phyloP scores from a whole-genome alignment of 352 stramenopile genomes.

The Globisporangium spinosum region DNA sequence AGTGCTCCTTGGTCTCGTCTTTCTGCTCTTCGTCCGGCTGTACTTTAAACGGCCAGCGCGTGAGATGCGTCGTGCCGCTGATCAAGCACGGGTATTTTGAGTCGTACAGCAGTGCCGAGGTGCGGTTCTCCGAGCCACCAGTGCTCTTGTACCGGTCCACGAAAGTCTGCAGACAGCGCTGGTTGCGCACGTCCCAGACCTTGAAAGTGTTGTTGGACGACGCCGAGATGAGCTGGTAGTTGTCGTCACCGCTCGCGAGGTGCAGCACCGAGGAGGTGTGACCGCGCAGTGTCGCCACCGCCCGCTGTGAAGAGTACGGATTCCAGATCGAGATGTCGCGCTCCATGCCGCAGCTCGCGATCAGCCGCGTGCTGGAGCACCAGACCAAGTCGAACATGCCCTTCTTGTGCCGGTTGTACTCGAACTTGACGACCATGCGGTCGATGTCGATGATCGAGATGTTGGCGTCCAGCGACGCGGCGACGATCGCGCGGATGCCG shows the following conservation, averaged over 20 bases:
- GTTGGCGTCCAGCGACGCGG: constrained; percentile 73
- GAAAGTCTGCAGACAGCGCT: constrained; percentile 80
- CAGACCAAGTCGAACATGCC: constrained; percentile 81
- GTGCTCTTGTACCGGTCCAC: constrained; percentile 56
- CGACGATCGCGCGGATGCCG: constrained; percentile 75
- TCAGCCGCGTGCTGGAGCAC: constrained; percentile 67
- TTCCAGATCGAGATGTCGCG: constrained; percentile 89
- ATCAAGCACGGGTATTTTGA: constrained; percentile 60
- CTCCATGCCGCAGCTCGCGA: constrained; percentile 83
- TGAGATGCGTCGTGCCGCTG: constrained; percentile 65
- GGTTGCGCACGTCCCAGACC: constrained; percentile 81
- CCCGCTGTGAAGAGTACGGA: constrained; percentile 81
- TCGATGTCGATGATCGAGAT: constrained; percentile 84
- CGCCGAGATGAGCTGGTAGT: constrained; percentile 81
- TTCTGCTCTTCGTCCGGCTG: constrained; percentile 34
- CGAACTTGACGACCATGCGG: constrained; percentile 74
- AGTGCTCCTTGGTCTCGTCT: constrained; percentile 38
- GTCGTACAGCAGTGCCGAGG: constrained; percentile 66
- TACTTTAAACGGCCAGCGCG: constrained; percentile 62
- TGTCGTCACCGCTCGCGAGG: constrained; percentile 75
- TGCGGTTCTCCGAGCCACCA: constrained; percentile 53
- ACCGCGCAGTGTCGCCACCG: constrained; percentile 63
- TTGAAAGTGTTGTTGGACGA: constrained; percentile 84
- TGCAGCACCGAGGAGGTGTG: constrained; percentile 77
- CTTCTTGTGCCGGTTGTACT: constrained; percentile 80